Evolutionary conservation across 441 rosid species (phyloP), one percentile per base, ranked within the genome.

Genomic region (Populus tomentosa): DNA sequence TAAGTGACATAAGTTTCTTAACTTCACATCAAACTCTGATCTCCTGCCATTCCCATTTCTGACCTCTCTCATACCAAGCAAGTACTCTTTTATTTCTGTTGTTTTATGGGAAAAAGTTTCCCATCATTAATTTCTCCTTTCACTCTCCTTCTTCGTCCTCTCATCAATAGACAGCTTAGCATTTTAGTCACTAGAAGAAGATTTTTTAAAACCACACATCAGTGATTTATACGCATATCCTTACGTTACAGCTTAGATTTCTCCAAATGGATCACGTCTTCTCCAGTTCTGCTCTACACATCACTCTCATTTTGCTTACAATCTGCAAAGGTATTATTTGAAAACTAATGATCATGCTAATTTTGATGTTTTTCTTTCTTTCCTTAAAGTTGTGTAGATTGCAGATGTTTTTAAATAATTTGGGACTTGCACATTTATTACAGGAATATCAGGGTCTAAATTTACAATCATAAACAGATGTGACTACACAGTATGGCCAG

Each of bases 401-500:
- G 24, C 36, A 3, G 10, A 21, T 73, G 8, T 32, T 67, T 7
- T 32, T 38, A 10, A 18, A 35, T 14, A 50, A 8, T 5, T 33
- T 23, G n/a, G 14, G 38, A 1, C 16, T 14, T 24, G 20, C 21
- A 5, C 14, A 30, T 76, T 11, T 68, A 71, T 56, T 26, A 10
- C 83, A 90, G 94, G 86, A 56, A 73, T 80, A 33, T 81, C 87
- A 32, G 94, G 91, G 72, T 85, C 95, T 73, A 84, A 89, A 53
- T 93, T 95, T 78, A 83, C 89, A 0, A 35, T 94, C 23, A 83
- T 80, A 40, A 95, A 95, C 89, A 92, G 86, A 77, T 95, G 99
- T 72, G 84, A 87, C 63, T 80, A 91, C 87, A 91, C 94, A 7
- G 92, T 95, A 0, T 95, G 99, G 96, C 99, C 98, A 0, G 98